Evolutionary conservation across 495 filamentous ascomycete genomes (phyloP), one percentile per base, ranked within the genome.

Genomic region (Acidomyces sp.): DNA sequence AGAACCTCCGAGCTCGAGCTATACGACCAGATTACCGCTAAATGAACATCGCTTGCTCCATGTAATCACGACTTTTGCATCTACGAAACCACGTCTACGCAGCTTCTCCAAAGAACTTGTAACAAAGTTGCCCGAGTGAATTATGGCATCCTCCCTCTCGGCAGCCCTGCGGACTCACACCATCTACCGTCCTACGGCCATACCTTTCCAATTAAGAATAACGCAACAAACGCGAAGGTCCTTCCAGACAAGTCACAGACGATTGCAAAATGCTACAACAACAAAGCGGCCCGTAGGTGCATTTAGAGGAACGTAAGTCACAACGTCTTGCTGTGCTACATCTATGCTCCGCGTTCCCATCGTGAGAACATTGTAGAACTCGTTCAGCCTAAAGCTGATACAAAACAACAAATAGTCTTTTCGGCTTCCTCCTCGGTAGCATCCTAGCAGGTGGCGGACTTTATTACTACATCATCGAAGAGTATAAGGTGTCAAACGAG

Each of bases 401-500:
- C 7, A 20, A 3, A 13, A 24, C 9, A 6, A 29, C 18, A 27
- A 17, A 37, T 56, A 96, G 90, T 32, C 60, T 94, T 39, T 85
- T 95, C 56, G 90, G 92, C 42, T 96, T 97, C 70, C 76, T 97
- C 27, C 67, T 93, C 49, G 90, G 90, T 42, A 73, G 79, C 38
- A 77, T 82, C 25, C 67, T 82, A 40, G 75, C 88, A 23, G 85
- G 85, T 54, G 76, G 68, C 22, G 77, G 71, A 27, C 77, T 93
- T 46, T 96, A 94, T 63, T 85, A 82, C 58, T 96, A 96, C 56
- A 70, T 92, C 46, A 61, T 96, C 41, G 77, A 84, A 55, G 87
- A 97, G 60, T 96, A 96, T 62, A 79, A 83, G 60, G 69, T 90
- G 26, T 82, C 85, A 40, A 97, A 96, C 61, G 84, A 93, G 63